Percentiles rank a stretch among this genome's conserved stretches.
Conservation (phyloP, 495 filamentous ascomycete genomes). For the Lophium mytilinum region DNA sequence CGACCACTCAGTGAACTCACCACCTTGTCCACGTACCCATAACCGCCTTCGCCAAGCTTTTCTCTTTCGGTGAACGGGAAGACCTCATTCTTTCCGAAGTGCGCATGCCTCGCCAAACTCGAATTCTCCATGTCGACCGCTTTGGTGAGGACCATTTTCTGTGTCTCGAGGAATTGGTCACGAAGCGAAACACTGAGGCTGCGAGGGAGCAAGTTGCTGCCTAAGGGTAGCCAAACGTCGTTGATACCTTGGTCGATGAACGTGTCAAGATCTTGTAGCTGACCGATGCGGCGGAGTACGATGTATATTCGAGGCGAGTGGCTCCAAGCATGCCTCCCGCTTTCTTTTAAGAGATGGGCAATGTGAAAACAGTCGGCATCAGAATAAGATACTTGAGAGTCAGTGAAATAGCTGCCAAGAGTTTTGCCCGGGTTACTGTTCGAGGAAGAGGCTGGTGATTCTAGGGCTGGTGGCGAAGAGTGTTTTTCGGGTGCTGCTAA, state of each 20-base stretch:
- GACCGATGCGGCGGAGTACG: slow-evolving; percentile 1
- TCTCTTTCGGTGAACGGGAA: slow-evolving; percentile 2
- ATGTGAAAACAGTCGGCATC: too few relatives aligned
- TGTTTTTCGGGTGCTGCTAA: too few relatives aligned
- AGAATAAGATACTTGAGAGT: too few relatives aligned
- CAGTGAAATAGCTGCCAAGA: too few relatives aligned
- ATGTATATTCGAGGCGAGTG: slow-evolving; percentile 6
- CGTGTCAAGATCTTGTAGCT: neutral
- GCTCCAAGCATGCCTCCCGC: slow-evolving; percentile 5
- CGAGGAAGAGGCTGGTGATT: too few relatives aligned
- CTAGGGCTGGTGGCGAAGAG: too few relatives aligned
- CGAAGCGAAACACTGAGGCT: neutral
- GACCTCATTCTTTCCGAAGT: neutral
- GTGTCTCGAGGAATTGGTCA: neutral
- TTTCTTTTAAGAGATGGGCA: neutral
- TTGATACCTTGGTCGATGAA: slow-evolving; percentile 1
- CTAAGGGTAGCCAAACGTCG: slow-evolving; percentile 8
- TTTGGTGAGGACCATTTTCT: slow-evolving; percentile 13
- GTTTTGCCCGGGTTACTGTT: too few relatives aligned
- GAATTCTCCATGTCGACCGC: slow-evolving; percentile 12
- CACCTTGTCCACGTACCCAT: slow-evolving; percentile 10
- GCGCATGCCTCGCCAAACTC: slow-evolving; percentile 1
- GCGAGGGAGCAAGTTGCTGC: neutral
- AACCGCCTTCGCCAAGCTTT: slow-evolving; percentile 5
- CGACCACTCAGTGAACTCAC: slow-evolving; percentile 7